A percentile compares a stretch with the other conserved stretches of the same genome.
phyloP scores from a whole-genome alignment of 345 rosid genomes.

The Toxicodendron radicans region DNA sequence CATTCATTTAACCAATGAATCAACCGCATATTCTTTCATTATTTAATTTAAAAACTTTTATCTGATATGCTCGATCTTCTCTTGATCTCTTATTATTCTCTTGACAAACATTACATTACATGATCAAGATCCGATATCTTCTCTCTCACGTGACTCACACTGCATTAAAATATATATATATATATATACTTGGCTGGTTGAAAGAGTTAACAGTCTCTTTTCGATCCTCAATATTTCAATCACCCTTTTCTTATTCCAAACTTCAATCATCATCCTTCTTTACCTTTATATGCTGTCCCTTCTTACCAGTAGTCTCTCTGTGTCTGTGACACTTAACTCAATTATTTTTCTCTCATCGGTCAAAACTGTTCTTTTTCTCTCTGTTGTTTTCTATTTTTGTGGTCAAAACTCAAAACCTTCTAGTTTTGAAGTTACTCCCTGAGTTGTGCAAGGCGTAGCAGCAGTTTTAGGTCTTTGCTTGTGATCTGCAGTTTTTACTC shows the following conservation, averaged over 20 bases:
- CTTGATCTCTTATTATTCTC: background rate
- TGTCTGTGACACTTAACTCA: background rate
- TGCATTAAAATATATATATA: slow-evolving; percentile 12
- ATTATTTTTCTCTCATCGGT: too few relatives aligned
- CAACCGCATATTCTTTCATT: background rate
- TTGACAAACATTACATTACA: background rate
- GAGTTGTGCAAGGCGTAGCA: too few relatives aligned
- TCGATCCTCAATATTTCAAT: slow-evolving; percentile 3
- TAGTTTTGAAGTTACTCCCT: too few relatives aligned
- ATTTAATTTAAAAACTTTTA: background rate
- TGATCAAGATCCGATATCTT: background rate
- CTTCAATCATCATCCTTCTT: slow-evolving; percentile 29
- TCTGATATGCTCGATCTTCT: background rate
- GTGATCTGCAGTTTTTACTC: too few relatives aligned
- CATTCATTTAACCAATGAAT: too few relatives aligned
- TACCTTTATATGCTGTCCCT: slow-evolving; percentile 21
- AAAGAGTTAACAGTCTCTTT: background rate
- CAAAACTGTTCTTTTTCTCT: too few relatives aligned
- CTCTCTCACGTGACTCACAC: slow-evolving; percentile 26
- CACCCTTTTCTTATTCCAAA: slow-evolving; percentile 18
- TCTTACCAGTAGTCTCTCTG: background rate
- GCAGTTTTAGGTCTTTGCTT: too few relatives aligned
- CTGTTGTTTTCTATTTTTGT: too few relatives aligned
- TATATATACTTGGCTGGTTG: background rate
- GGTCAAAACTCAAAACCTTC: too few relatives aligned